Conservation (phyloP, 495 filamentous ascomycete species). For the Monascus purpureus region DNA sequence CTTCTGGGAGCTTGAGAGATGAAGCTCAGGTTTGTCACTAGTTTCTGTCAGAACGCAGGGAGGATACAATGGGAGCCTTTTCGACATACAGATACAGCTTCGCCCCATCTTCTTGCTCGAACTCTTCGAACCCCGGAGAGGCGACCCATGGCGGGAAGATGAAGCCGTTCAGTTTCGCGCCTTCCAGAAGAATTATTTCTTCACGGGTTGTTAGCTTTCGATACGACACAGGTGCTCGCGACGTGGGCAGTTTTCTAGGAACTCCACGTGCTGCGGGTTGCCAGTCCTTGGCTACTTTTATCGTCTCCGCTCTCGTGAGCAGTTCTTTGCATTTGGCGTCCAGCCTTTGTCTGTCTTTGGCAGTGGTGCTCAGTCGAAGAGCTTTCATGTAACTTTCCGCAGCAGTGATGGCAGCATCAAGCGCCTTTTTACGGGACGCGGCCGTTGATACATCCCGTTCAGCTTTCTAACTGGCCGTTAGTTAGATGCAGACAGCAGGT, state of each 20-base stretch:
- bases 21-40: constrained; percentile 54
- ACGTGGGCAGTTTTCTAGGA: constrained; percentile 7
- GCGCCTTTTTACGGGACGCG: constrained; percentile 48
- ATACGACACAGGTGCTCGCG: constrained; percentile 31
- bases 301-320: constrained; percentile 52
- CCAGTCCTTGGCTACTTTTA: constrained; percentile 42
- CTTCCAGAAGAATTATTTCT: constrained; percentile 61
- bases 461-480: constrained; percentile 40
- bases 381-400: constrained; percentile 70
- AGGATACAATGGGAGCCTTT: too few species aligned
- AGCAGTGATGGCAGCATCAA: constrained; percentile 58
- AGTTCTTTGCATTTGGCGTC: constrained; percentile 52
- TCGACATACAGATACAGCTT: constrained; percentile 42
- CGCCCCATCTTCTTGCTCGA: constrained; percentile 25
- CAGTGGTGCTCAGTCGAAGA: constrained; percentile 33
- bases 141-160: constrained; percentile 70
- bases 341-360: constrained; percentile 43
- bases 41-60: constrained; percentile 18
- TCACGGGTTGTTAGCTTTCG: constrained; percentile 57
- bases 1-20: constrained; percentile 57
- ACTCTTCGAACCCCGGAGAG: constrained; percentile 40
- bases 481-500: constrained; percentile 13
- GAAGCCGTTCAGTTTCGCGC: constrained; percentile 65
- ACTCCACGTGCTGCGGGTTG: constrained; percentile 11
- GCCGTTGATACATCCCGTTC: constrained; percentile 41